A percentile compares a stretch with the other conserved stretches of the same genome.
phyloP scores from a whole-genome alignment of 129 eudicot species.

The Mikania micrantha region DNA sequence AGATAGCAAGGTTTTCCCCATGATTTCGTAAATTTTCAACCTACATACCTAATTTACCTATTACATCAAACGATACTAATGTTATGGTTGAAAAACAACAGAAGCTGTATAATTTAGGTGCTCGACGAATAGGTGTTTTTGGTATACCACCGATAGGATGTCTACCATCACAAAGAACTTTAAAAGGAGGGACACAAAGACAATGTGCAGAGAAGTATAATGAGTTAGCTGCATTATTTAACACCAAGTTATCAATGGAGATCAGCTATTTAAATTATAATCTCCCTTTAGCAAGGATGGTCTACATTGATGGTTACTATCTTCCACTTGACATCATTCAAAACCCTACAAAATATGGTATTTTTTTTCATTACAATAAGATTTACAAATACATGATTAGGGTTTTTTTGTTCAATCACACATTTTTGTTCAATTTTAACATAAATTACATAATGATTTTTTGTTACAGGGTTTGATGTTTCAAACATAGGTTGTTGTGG shows the following conservation, averaged over 20 bases:
- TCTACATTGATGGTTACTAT: conserved; percentile 48
- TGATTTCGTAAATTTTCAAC: neutral
- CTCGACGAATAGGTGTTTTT: conserved; percentile 54
- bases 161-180: conserved; percentile 72
- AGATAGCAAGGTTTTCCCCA: neutral
- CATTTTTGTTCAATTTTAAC: neutral
- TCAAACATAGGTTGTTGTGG: conserved; percentile 64
- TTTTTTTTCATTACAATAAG: neutral
- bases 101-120: conserved; percentile 66
- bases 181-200: conserved; percentile 60
- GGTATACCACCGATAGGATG: conserved; percentile 78
- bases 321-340: conserved; percentile 47
- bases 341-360: conserved; percentile 56
- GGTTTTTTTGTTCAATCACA: too few species aligned
- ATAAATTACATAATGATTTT: neutral
- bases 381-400: too few species aligned
- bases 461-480: conserved; percentile 44
- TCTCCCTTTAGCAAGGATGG: conserved; percentile 39
- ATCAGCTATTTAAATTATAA: conserved; percentile 29
- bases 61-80: neutral
- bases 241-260: conserved; percentile 39
- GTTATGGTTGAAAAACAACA: conserved; percentile 17
- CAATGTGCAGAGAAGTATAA: conserved; percentile 41
- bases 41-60: neutral
- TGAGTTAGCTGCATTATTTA: conserved; percentile 48